A percentile compares a stretch with the other conserved stretches of the same genome.
Conservation (phyloP, 2,329 filamentous ascomycete species). For the Penicillium fuscoglaucum region DNA sequence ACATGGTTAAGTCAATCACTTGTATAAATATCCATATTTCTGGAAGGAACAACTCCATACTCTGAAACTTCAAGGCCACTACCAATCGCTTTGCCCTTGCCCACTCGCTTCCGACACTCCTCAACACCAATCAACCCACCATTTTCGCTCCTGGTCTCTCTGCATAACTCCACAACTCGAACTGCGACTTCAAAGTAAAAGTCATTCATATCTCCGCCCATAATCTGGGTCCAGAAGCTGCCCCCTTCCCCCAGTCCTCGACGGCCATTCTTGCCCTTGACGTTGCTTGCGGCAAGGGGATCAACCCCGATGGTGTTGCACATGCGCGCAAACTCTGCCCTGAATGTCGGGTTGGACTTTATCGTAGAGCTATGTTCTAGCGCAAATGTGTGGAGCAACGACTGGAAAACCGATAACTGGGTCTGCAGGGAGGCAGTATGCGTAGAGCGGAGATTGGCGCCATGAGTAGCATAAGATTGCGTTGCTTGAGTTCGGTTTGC, state of each 20-base stretch:
- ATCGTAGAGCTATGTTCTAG: slow-evolving; percentile 94
- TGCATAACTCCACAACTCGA: slow-evolving; percentile 89
- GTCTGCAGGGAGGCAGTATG: slow-evolving; percentile 86
- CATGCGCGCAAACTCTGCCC: slow-evolving; percentile 97
- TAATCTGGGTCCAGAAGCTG: slow-evolving; percentile 88
- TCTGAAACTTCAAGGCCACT: slow-evolving; percentile 76
- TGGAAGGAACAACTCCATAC: slow-evolving; percentile 44
- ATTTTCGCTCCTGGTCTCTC: slow-evolving; percentile 83
- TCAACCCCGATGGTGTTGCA: slow-evolving; percentile 96
- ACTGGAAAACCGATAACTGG: slow-evolving; percentile 94
- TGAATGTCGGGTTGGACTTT: slow-evolving; percentile 89
- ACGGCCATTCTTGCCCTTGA: slow-evolving; percentile 50
- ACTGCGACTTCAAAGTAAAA: slow-evolving; percentile 98
- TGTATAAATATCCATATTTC: not conserved
- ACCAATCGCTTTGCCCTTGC: slow-evolving; percentile 71
- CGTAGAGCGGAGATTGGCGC: slow-evolving; percentile 77
- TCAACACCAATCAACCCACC: slow-evolving; percentile 83
- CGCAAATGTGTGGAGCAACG: slow-evolving; percentile 90
- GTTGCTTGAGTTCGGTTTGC: slow-evolving; percentile 80
- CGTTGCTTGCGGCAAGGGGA: slow-evolving; percentile 72
- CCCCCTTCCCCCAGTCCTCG: slow-evolving; percentile 51
- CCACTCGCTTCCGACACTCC: slow-evolving; percentile 76
- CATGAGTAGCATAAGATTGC: slow-evolving; percentile 88
- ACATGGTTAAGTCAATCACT: not conserved
- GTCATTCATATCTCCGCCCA: slow-evolving; percentile 90